Conservation (phyloP, 2,329 filamentous ascomycete species). For the Tolypocladium album region DNA sequence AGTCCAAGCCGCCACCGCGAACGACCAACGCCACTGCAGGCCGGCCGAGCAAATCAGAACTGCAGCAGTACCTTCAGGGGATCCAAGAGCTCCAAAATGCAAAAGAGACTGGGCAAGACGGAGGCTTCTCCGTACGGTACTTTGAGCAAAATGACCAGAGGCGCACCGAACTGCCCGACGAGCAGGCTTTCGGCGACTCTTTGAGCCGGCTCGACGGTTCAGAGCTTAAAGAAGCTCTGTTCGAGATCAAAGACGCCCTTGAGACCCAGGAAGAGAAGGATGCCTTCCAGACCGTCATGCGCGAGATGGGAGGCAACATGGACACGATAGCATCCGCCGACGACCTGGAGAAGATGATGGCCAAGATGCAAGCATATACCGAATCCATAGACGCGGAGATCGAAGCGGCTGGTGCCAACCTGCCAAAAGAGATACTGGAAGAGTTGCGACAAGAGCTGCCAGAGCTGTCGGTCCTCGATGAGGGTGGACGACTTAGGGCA, state of each 20-base stretch:
- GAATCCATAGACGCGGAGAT: constrained; percentile 23
- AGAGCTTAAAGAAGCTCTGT: constrained; percentile 23
- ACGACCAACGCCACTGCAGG: constrained; percentile 8
- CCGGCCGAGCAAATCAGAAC: constrained; percentile 15
- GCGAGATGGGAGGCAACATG: constrained; percentile 19
- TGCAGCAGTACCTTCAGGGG: constrained; percentile 16
- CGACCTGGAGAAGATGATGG: constrained; percentile 23
- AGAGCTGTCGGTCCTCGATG: constrained; percentile 11
- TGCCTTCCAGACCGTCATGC: constrained; percentile 24
- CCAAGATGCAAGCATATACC: constrained; percentile 22
- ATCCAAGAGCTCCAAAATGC: constrained; percentile 13
- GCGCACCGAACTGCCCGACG: constrained; percentile 24
- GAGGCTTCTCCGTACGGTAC: constrained; percentile 27
- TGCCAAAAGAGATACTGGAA: constrained; percentile 22
- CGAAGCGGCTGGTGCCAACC: constrained; percentile 16
- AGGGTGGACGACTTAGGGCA: constrained; percentile 12
- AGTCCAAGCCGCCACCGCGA: constrained; percentile 7
- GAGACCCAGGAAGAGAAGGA: constrained; percentile 20
- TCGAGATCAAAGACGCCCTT: constrained; percentile 26
- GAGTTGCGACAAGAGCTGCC: constrained; percentile 18
- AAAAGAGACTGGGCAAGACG: constrained; percentile 6
- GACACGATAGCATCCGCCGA: constrained; percentile 18
- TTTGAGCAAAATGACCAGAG: constrained; percentile 34
- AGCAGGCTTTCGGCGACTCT: constrained; percentile 29
- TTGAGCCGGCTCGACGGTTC: constrained; percentile 24